Percentiles rank a stretch among this genome's conserved stretches.
Conservation (phyloP, 306 rosid genomes). For the Cucumis melo region DNA sequence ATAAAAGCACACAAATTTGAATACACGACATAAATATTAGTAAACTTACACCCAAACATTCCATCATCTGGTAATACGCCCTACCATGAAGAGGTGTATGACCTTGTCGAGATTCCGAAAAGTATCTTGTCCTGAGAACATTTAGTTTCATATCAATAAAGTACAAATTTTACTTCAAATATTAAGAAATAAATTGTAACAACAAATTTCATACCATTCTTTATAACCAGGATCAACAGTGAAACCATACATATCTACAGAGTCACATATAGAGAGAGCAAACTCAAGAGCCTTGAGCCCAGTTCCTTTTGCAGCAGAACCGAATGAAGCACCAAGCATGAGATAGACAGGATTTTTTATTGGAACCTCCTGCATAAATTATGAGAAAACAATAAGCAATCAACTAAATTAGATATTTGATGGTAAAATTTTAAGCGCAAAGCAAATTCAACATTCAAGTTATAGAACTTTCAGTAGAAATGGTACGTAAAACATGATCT, state of each 20-base stretch:
- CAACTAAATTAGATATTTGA: background rate
- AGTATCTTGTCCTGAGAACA: constrained; percentile 79
- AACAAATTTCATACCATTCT: constrained; percentile 56
- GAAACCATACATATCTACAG: constrained; percentile 98
- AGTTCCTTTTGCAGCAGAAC: constrained; percentile 97
- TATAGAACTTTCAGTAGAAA: background rate
- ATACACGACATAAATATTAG: background rate
- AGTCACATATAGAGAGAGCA: constrained; percentile 82
- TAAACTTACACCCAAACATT: constrained; percentile 88
- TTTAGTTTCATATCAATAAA: constrained; percentile 8
- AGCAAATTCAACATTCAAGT: background rate
- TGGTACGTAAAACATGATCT: background rate
- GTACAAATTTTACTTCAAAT: constrained; percentile 5
- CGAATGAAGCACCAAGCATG: constrained; percentile 92
- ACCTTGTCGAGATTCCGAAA: constrained; percentile 96
- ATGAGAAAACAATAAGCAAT: constrained; percentile 10
- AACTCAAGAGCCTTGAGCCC: constrained; percentile 99
- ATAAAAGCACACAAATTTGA: background rate
- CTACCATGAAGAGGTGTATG: constrained; percentile 95
- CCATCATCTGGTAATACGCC: constrained; percentile 97
- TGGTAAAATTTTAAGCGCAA: background rate
- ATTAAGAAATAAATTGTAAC: constrained; percentile 3
- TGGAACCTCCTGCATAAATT: constrained; percentile 73
- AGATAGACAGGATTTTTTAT: constrained; percentile 85
- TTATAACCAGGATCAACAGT: constrained; percentile 97